These are phyloP conservation scores for Plasmodium adleri DNA, from an alignment of 169 alveolate genomes.

Conservation along the genomic window DNA sequence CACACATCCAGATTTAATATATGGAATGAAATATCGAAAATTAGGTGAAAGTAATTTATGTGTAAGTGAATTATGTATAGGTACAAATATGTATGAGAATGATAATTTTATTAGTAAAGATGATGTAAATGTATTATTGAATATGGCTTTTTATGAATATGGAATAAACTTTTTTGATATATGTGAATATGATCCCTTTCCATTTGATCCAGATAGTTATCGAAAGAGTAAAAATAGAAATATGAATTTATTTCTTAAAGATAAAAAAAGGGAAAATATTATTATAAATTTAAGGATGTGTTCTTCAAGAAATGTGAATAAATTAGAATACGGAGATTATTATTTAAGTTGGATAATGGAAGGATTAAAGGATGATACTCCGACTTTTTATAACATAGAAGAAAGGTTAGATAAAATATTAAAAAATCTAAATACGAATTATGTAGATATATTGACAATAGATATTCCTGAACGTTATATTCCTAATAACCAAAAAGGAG, in stretches of 20 bases:
- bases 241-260: constrained; percentile 78
- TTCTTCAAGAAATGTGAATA: constrained; percentile 81
- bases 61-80: constrained; percentile 87
- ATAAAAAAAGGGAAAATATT: constrained; percentile 78
- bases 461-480: constrained; percentile 87
- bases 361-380: constrained; percentile 32
- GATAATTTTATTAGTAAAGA: constrained; percentile 84
- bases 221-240: constrained; percentile 83
- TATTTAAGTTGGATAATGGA: constrained; percentile 75
- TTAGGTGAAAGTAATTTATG: constrained; percentile 83
- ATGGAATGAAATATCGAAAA: constrained; percentile 82
- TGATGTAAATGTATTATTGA: constrained; percentile 84
- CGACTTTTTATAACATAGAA: constrained; percentile 75
- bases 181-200: constrained; percentile 89
- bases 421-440: constrained; percentile 81
- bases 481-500: constrained; percentile 86
- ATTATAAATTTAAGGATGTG: constrained; percentile 77
- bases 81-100: constrained; percentile 86
- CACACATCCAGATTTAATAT: constrained; percentile 54
- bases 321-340: constrained; percentile 58
- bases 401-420: constrained; percentile 86
- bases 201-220: constrained; percentile 85
- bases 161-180: constrained; percentile 88
- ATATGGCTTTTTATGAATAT: constrained; percentile 84
- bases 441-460: constrained; percentile 84